Evolutionary conservation across 495 filamentous ascomycete species (phyloP).

Genomic region (Tuber indicum): DNA sequence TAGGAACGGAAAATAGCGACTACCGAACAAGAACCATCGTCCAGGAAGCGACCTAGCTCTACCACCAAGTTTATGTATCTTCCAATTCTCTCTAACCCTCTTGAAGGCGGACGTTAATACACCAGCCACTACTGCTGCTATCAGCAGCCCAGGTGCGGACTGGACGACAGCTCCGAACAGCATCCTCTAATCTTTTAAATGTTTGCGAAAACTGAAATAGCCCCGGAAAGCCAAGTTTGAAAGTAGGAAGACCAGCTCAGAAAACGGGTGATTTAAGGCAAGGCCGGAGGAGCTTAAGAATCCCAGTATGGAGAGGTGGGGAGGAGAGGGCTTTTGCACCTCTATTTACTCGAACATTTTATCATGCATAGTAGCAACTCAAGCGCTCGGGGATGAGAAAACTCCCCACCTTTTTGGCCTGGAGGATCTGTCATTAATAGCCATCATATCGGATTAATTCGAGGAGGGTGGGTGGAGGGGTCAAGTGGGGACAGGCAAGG

Average conservation of each 20-base stretch:
- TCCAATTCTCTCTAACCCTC: conserved; percentile 42
- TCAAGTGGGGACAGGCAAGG: neutral
- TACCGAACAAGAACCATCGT: neutral
- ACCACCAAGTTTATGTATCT: conserved; percentile 47
- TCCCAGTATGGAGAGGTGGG: neutral
- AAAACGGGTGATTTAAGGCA: neutral
- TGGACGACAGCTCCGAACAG: conserved; percentile 16
- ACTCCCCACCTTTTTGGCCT: neutral
- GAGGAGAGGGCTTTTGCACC: neutral
- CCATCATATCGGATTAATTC: neutral
- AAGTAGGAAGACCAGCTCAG: neutral
- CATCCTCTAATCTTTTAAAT: conserved; percentile 13
- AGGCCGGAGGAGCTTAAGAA: neutral
- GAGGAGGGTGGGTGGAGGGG: neutral
- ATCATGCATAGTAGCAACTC: neutral
- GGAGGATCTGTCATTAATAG: neutral
- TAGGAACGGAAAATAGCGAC: neutral
- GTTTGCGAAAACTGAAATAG: neutral
- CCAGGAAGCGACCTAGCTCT: conserved; percentile 29
- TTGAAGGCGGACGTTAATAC: conserved; percentile 22
- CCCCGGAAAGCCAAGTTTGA: neutral
- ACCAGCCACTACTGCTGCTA: conserved; percentile 8
- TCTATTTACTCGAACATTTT: neutral
- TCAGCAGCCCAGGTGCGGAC: conserved; percentile 9
- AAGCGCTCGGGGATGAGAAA: neutral